phyloP scores from a whole-genome alignment of 768 basidiomycete species.

The Psilocybe sp. region DNA sequence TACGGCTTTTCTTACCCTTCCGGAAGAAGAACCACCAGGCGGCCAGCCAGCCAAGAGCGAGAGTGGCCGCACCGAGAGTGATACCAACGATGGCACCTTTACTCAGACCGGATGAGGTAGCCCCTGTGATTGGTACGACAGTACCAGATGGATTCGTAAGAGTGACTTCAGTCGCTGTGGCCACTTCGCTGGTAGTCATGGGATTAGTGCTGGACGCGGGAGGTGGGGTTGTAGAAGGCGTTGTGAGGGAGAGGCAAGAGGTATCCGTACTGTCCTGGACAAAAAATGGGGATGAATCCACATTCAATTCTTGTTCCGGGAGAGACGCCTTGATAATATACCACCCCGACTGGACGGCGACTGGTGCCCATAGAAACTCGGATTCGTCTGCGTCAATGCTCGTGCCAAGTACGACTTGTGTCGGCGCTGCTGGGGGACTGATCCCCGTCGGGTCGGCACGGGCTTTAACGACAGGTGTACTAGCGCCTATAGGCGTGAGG shows the following conservation, averaged over 20 bases:
- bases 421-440: constrained; percentile 1
- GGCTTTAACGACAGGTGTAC: not conserved
- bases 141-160: constrained; percentile 10
- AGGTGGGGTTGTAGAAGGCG: constrained; percentile 10
- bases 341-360: constrained; percentile 47
- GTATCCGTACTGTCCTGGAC: constrained; percentile 27
- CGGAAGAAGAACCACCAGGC: constrained; percentile 30
- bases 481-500: not conserved
- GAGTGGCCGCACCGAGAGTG: constrained; percentile 43
- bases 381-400: constrained; percentile 23
- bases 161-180: not conserved
- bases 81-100: constrained; percentile 50
- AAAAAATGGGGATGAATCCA: constrained; percentile 24
- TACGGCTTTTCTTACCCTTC: constrained; percentile 3
- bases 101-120: constrained; percentile 27
- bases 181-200: not conserved
- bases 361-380: constrained; percentile 40
- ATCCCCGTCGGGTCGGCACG: constrained; percentile 17
- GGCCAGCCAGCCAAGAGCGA: constrained; percentile 29
- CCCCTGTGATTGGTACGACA: constrained; percentile 17
- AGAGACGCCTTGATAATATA: constrained; percentile 37
- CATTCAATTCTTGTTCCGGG: constrained; percentile 12
- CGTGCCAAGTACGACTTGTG: constrained; percentile 22
- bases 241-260: constrained; percentile 27
- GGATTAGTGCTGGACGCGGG: constrained; percentile 12